Percentiles rank a stretch among this genome's conserved stretches.
phyloP scores from a whole-genome alignment of 768 basidiomycete species.

The Heimioporus sp. region DNA sequence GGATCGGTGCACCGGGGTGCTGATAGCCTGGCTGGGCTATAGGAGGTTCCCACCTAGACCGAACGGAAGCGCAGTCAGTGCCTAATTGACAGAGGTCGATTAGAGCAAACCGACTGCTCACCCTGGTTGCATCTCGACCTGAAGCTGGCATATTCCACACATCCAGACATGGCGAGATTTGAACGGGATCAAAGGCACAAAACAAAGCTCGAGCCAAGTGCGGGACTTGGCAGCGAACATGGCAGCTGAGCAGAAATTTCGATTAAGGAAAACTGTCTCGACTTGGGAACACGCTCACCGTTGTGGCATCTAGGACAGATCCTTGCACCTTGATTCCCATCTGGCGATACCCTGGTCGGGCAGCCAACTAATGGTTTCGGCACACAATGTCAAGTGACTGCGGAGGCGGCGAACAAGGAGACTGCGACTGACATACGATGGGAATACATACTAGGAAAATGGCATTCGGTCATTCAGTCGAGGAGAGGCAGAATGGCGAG shows the following conservation, averaged over 20 bases:
- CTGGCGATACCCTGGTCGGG: conserved; percentile 55
- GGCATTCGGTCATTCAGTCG: not conserved
- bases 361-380: conserved; percentile 54
- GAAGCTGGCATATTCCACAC: conserved; percentile 72
- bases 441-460: conserved; percentile 47
- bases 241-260: conserved; percentile 39
- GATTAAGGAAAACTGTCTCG: not conserved
- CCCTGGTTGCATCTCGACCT: conserved; percentile 49
- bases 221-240: conserved; percentile 63
- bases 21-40: conserved; percentile 35
- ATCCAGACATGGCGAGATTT: conserved; percentile 62
- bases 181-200: conserved; percentile 68
- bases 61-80: not conserved
- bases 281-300: conserved; percentile 38
- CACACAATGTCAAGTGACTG: conserved; percentile 8
- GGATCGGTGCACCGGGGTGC: conserved; percentile 29
- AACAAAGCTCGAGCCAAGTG: conserved; percentile 77
- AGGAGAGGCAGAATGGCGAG: not conserved
- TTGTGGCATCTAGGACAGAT: conserved; percentile 75
- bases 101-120: conserved; percentile 25
- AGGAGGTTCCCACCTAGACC: conserved; percentile 35
- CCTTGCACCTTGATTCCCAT: conserved; percentile 49
- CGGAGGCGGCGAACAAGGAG: not conserved
- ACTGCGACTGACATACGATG: conserved; percentile 42
- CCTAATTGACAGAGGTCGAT: not conserved